Percentiles rank a stretch among this genome's conserved stretches.
Conservation (phyloP, 2,329 filamentous ascomycete species). For the Aspergillus brasiliensis region DNA sequence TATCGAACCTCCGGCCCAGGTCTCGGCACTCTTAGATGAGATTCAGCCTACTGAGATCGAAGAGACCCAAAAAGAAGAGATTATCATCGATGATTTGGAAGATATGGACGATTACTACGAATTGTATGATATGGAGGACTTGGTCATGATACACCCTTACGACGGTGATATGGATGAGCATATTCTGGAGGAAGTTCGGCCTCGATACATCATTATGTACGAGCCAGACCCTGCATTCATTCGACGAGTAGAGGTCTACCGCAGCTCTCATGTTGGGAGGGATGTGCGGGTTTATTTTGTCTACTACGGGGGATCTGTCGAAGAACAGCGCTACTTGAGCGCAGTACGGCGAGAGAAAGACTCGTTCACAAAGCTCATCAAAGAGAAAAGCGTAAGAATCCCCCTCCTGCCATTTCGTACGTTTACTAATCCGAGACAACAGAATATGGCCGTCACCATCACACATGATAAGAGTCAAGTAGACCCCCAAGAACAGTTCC, state of each 20-base stretch:
- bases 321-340: constrained; percentile 91
- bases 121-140: constrained; percentile 85
- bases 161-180: constrained; percentile 96
- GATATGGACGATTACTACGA: constrained; percentile 92
- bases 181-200: constrained; percentile 90
- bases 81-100: constrained; percentile 77
- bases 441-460: constrained; percentile 85
- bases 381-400: constrained; percentile 70
- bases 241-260: constrained; percentile 89
- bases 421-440: constrained; percentile 17
- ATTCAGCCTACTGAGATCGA: constrained; percentile 80
- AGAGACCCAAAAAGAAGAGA: constrained; percentile 66
- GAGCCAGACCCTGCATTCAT: constrained; percentile 95
- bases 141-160: constrained; percentile 89
- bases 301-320: constrained; percentile 92
- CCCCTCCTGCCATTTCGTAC: not conserved
- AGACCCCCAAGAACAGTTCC: constrained; percentile 86
- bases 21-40: constrained; percentile 79
- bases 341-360: constrained; percentile 94
- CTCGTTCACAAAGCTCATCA: constrained; percentile 90
- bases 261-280: constrained; percentile 86
- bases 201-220: constrained; percentile 97
- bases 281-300: constrained; percentile 94
- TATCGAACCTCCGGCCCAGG: constrained; percentile 74
- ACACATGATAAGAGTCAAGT: constrained; percentile 71